Conservation (phyloP, 345 rosid species). For the Anastatica hierochuntica region DNA sequence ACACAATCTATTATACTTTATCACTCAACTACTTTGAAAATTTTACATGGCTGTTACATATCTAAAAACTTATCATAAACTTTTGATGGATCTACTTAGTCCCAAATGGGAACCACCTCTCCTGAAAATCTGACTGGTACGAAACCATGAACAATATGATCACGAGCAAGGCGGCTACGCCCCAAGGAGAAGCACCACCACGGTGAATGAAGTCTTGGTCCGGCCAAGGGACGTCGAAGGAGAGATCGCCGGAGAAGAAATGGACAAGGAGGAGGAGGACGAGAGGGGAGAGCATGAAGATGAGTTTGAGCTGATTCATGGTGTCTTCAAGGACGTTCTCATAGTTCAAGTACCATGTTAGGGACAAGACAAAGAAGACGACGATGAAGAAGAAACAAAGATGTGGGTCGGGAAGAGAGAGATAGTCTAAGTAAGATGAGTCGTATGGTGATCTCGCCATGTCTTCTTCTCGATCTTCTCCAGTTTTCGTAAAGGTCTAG, state of each 20-base stretch:
- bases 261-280: constrained; percentile 35
- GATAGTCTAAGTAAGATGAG: constrained; percentile 26
- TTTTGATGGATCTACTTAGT: constrained; percentile 19
- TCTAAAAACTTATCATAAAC: too few species aligned
- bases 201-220: constrained; percentile 40
- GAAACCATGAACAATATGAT: constrained; percentile 45
- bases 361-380: constrained; percentile 29
- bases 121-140: constrained; percentile 44
- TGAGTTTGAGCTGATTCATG: constrained; percentile 35
- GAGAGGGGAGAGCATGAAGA: constrained; percentile 37
- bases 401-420: constrained; percentile 31
- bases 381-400: constrained; percentile 39
- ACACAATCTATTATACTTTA: too few species aligned
- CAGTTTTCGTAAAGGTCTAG: neutral
- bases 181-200: constrained; percentile 57
- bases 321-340: constrained; percentile 41
- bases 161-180: constrained; percentile 43
- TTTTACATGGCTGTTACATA: constrained; percentile 15
- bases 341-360: constrained; percentile 48
- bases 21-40: too few species aligned
- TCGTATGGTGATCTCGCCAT: constrained; percentile 30
- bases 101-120: constrained; percentile 55
- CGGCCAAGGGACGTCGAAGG: constrained; percentile 32
- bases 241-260: constrained; percentile 30
- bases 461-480: constrained; percentile 12